Evolutionary conservation across 106 monocot genomes (phyloP), one percentile per base, ranked within the genome.

Genomic region (Dioscorea dumetorum): DNA sequence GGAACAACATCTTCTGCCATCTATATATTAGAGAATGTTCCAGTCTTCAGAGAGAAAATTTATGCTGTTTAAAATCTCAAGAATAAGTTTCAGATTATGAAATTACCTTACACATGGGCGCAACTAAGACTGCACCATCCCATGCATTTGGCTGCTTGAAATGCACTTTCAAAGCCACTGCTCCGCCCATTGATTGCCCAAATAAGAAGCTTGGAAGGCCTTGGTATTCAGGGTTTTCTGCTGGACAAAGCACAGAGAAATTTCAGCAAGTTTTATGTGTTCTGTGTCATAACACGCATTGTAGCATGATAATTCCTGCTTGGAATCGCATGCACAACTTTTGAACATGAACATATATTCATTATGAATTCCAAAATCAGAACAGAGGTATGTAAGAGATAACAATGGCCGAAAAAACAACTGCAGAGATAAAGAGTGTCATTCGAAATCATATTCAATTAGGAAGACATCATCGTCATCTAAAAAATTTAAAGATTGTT

Each of bases 151-250:
- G 80, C 53, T 88, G 85, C 22, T 84, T 83, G 33, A 95, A 86
- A 64, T 91, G 91, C 53, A 91, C 68, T 65, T 95, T 95, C 68
- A 95, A 65, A 59, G 95, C 88, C 76, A 95, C 88, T 63, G 95
- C 95, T 60, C 91, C 95, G 64, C 95, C 95, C 91, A 97, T 80
- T 18, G 95, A 91, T 78, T 91, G 91, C 13, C 95, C 95, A 84
- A 97, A 89, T 17, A 97, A 63, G 70, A 91, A 97, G 64, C 80
- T 78, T 41, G 95, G 95, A n/a, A 91, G 74, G 21, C 73, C 66
- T 74, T 78, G 60, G 58, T 86, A 89, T 52, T 91, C 88, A 18
- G 82, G 78, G 50, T 82, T 86, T 74, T 82, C 95, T 97, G 67
- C 48, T 31, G 24, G 31, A 31, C 64, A 69, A 80, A 73, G 49